phyloP scores from a whole-genome alignment of 2,329 filamentous ascomycete genomes.

The Fusarium lateritium region DNA sequence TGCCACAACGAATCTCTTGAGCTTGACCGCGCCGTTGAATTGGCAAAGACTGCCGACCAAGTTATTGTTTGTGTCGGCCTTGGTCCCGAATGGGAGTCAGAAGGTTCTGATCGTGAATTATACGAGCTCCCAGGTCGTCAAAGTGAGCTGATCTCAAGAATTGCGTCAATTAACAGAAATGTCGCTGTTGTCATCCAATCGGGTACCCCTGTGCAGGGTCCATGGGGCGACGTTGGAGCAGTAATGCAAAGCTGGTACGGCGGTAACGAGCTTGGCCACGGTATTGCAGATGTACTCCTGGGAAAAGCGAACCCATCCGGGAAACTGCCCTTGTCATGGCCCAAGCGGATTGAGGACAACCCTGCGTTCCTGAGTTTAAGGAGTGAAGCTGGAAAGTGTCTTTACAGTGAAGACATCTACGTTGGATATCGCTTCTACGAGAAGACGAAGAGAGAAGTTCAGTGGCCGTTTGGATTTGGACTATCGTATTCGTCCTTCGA shows the following conservation, averaged over 20 bases:
- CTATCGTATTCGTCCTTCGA: slow-evolving; percentile 69
- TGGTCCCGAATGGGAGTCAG: too few relatives aligned
- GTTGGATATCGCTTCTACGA: slow-evolving; percentile 83
- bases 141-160: too few relatives aligned
- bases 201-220: background rate
- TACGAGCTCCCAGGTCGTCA: too few relatives aligned
- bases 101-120: too few relatives aligned
- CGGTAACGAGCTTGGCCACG: slow-evolving; percentile 79
- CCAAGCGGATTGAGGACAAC: slow-evolving; percentile 10
- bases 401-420: slow-evolving; percentile 79
- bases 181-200: background rate
- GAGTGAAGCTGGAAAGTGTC: background rate
- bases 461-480: slow-evolving; percentile 78
- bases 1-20: too few relatives aligned
- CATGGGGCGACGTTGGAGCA: too few relatives aligned
- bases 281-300: slow-evolving; percentile 77
- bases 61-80: too few relatives aligned
- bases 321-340: slow-evolving; percentile 73
- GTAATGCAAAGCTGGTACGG: slow-evolving; percentile 78
- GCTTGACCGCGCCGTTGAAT: too few relatives aligned
- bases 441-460: slow-evolving; percentile 56
- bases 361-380: slow-evolving; percentile 21
- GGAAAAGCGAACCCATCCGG: slow-evolving; percentile 69
- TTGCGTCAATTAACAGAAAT: too few relatives aligned
- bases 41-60: too few relatives aligned